Evolutionary conservation across 2,329 filamentous ascomycete species (phyloP), one percentile per base, ranked within the genome.

Genomic region (Calonectria leucothoes): DNA sequence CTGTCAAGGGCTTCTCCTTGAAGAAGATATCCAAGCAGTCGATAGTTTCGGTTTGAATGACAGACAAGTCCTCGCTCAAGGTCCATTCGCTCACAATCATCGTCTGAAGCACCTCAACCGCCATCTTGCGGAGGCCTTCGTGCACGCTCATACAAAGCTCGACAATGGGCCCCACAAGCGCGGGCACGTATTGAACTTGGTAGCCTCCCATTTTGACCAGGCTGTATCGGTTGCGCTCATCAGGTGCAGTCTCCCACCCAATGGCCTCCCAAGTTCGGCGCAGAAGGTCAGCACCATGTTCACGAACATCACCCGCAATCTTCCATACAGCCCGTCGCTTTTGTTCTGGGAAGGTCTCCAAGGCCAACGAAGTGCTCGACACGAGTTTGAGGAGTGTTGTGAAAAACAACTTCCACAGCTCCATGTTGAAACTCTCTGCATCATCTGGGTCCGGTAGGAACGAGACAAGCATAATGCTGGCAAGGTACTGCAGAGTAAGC

Each of bases 21-120:
- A 98, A 98, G 66, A 98, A 91, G 29, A 90, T 89, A 82, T 99
- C 97, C 68, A 99, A 86, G 77, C 94, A 97, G 80, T 98, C 96
- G 79, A 99, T 98, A 88, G 98, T 96, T 84, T 98, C 97, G 2
- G 95, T 97, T 84, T 98, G 96, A 66, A 99, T 94, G 61, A 97
- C 92, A 3, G 94, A 94, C 61, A 99, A 86, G 82, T 98, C 96
- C 82, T 98, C 94, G 82, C 95, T 98, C 76, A 99, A 85, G 20
- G 95, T 96, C 97, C 97, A 99, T 84, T 99, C 97, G 85, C 96
- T 98, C 77, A 98, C 93, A 80, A 99, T 98, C 97, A 99, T 99
- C 3, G 95, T 98, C 83, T 98, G 95, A 74, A 99, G 85, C 25
- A 99, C 94, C 82, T 98, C 94, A 35, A 98, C 95, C 0, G 96